Evolutionary conservation across 805 yeast species (phyloP), one percentile per base, ranked within the genome.

Genomic region (Ogataea trehaloabstinens): DNA sequence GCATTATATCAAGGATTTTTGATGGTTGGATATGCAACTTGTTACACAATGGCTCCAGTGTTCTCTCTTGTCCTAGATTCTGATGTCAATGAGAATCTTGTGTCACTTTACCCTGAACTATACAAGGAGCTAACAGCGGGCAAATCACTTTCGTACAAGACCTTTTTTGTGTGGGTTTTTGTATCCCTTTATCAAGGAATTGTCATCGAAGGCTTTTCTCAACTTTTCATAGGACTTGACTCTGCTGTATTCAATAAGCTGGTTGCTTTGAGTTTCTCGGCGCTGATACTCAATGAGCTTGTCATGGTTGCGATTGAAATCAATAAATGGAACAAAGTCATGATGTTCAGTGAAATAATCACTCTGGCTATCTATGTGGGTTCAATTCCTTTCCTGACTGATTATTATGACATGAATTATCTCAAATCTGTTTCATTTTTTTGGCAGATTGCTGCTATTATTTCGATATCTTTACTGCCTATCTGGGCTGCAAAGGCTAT

Each of bases 21-120:
- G 33, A 89, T 93, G 97, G 99, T 93, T 31, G 99, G 99, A 2
- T 93, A 93, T 63, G 95, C 98, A 2, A 93, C 99, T 0, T 74
- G 88, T 38, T 93, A 93, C 63, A 93, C 99, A 0, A 93, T 93
- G 99, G 89, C 91, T 40, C 99, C 99, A 0, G 98, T 93, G 2
- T 93, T 93, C 54, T 86, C 96, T 0, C 66, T 93, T 49, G 96
- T 95, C 0, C 72, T 88, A 33, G 98, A 93, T 59, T 79, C 82
- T 39, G 99, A 93, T 60, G 90, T 93, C 33, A 89, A 82, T 52
- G 96, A 89, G 58, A 83, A 81, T 37, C 74, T 93, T 46, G 95
- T 96, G 2, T 82, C 82, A 41, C 71, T 89, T 40, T 93, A 91
- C 59, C 99, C 99, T 0, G 99, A 93, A 61, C 73, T 93, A 31